Percentiles rank a stretch among this genome's conserved stretches.
phyloP scores from a whole-genome alignment of 2,329 filamentous ascomycete species.

The Aspergillus felis region DNA sequence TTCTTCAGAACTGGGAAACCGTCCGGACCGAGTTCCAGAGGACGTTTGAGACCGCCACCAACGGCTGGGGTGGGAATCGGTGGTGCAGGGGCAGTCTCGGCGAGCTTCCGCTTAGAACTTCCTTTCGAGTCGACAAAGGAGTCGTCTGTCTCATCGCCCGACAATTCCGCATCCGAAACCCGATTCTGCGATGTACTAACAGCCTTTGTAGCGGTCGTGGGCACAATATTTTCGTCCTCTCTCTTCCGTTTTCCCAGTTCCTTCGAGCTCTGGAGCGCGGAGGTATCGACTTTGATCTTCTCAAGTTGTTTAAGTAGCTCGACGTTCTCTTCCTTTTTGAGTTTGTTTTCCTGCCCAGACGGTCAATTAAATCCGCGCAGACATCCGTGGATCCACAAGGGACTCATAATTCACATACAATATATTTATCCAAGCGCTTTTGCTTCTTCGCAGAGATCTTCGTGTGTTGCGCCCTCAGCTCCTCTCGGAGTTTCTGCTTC shows the following conservation, averaged over 20 bases:
- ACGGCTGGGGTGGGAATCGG: conserved; percentile 6
- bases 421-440: conserved; percentile 66
- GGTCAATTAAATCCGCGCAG: conserved; percentile 13
- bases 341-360: conserved; percentile 68
- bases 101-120: conserved; percentile 27
- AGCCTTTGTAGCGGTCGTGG: conserved; percentile 3
- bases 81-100: background rate
- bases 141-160: conserved; percentile 33
- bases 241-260: conserved; percentile 67
- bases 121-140: conserved; percentile 26
- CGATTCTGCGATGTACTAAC: conserved; percentile 19
- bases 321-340: conserved; percentile 89
- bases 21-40: conserved; percentile 73
- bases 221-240: conserved; percentile 56
- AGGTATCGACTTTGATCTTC: conserved; percentile 74
- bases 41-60: conserved; percentile 82
- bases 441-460: conserved; percentile 62
- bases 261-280: conserved; percentile 71
- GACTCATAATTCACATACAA: conserved; percentile 41
- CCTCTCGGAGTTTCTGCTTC: conserved; percentile 50
- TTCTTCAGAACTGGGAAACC: conserved; percentile 80
- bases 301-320: conserved; percentile 80
- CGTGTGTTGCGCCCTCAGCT: conserved; percentile 51
- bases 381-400: background rate
- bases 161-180: conserved; percentile 25